Conservation (phyloP, 2,329 filamentous ascomycete genomes). For the Penicillium oxalicum region DNA sequence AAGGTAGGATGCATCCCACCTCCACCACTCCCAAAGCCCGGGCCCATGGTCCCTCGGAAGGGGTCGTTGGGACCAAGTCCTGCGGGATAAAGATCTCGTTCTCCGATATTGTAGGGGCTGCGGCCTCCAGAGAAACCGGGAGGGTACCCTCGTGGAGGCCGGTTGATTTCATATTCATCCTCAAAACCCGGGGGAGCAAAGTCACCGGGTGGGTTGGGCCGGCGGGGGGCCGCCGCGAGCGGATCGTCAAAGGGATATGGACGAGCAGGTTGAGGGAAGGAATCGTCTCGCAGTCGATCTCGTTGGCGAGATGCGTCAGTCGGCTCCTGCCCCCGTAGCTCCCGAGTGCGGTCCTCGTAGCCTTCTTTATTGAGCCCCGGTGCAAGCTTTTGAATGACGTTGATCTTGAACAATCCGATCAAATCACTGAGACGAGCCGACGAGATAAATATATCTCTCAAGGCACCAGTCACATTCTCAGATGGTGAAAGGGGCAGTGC, state of each 20-base stretch:
- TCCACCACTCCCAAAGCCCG: slow-evolving; percentile 53
- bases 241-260: slow-evolving; percentile 64
- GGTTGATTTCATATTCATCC: slow-evolving; percentile 79
- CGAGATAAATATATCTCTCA: slow-evolving; percentile 66
- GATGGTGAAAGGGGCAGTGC: slow-evolving; percentile 49
- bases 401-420: slow-evolving; percentile 64
- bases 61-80: slow-evolving; percentile 83
- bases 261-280: slow-evolving; percentile 54
- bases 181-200: slow-evolving; percentile 88
- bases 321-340: slow-evolving; percentile 38
- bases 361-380: slow-evolving; percentile 72
- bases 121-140: slow-evolving; percentile 43
- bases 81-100: slow-evolving; percentile 80
- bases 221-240: slow-evolving; percentile 54
- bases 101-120: slow-evolving; percentile 66
- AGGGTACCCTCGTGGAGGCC: slow-evolving; percentile 52
- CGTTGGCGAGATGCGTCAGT: slow-evolving; percentile 37
- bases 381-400: slow-evolving; percentile 77
- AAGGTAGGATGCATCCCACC: slow-evolving; percentile 94
- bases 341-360: slow-evolving; percentile 56
- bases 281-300: slow-evolving; percentile 48
- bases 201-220: slow-evolving; percentile 62
- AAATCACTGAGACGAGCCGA: slow-evolving; percentile 63
- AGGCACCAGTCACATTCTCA: slow-evolving; percentile 23
- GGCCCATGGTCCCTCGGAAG: slow-evolving; percentile 60